Evolutionary conservation across 306 rosid species (phyloP).

Genomic region (Castanea crenata): DNA sequence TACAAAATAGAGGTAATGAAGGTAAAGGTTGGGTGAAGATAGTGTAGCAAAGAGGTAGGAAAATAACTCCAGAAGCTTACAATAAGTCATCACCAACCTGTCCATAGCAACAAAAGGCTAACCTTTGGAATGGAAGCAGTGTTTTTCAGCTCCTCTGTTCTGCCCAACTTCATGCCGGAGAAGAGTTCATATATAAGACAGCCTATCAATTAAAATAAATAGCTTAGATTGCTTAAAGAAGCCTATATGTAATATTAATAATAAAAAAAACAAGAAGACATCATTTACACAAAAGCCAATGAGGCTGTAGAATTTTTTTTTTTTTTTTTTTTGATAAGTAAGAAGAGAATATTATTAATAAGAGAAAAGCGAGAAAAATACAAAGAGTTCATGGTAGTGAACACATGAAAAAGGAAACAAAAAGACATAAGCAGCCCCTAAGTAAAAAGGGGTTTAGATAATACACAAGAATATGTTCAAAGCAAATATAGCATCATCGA

Average conservation of each 20-base stretch:
- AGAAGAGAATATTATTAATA: too few relatives aligned
- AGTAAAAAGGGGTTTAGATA: conserved; percentile 20
- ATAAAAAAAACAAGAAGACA: not conserved
- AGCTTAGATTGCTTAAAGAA: conserved; percentile 20
- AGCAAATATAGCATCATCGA: conserved; percentile 1
- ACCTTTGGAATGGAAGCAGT: conserved; percentile 94
- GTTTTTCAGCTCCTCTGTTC: conserved; percentile 95
- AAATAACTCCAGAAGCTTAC: not conserved
- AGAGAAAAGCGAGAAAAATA: too few relatives aligned
- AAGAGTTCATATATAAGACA: conserved; percentile 93
- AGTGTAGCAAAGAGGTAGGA: not conserved
- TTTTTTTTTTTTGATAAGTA: too few relatives aligned
- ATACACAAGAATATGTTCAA: conserved; percentile 10
- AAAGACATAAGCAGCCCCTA: not conserved
- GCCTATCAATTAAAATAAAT: conserved; percentile 47
- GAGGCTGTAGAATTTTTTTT: not conserved
- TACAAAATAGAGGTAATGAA: conserved; percentile 11
- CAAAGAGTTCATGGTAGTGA: too few relatives aligned
- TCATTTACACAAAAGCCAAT: conserved; percentile 14
- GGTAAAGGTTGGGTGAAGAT: not conserved
- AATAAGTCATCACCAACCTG: conserved; percentile 5
- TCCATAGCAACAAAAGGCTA: conserved; percentile 23
- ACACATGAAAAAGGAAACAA: too few relatives aligned
- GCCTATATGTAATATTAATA: not conserved
- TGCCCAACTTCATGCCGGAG: conserved; percentile 76